Conservation (phyloP, 2,329 filamentous ascomycete species). For the Fusarium piperis region DNA sequence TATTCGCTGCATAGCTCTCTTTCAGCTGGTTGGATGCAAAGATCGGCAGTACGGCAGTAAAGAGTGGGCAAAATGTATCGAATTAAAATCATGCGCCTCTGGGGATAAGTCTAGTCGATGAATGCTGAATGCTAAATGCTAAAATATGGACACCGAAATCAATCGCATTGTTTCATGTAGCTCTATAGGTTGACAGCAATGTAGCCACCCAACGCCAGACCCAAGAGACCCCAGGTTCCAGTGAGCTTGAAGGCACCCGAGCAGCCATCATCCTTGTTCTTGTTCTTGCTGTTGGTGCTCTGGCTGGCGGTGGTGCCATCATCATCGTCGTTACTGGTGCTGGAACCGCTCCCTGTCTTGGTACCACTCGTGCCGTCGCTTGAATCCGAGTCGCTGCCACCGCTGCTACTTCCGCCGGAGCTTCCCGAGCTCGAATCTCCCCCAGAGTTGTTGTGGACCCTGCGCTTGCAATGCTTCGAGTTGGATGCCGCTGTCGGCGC, state of each 20-base stretch:
- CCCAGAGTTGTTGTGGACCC: neutral
- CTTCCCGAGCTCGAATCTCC: neutral
- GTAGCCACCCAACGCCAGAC: conserved; percentile 4
- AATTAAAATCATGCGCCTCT: neutral
- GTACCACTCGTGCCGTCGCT: neutral
- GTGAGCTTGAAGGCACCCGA: neutral
- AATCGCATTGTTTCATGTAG: neutral
- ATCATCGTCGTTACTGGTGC: neutral
- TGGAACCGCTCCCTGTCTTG: neutral
- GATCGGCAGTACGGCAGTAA: neutral
- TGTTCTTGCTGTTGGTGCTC: neutral
- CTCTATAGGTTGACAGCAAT: conserved; percentile 4
- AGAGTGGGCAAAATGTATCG: neutral
- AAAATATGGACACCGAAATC: neutral
- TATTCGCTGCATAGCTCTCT: neutral
- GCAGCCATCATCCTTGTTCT: conserved; percentile 4
- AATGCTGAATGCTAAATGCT: neutral
- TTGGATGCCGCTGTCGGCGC: neutral
- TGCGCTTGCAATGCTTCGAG: conserved; percentile 17
- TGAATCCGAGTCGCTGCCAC: neutral
- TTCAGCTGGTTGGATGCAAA: neutral
- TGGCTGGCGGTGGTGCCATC: neutral
- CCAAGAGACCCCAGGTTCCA: conserved; percentile 12
- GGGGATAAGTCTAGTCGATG: neutral
- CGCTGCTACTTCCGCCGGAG: neutral